These are phyloP conservation scores for Neofusicoccum parvum DNA, from an alignment of 2,329 filamentous ascomycete genomes.

Conservation along the genomic window DNA sequence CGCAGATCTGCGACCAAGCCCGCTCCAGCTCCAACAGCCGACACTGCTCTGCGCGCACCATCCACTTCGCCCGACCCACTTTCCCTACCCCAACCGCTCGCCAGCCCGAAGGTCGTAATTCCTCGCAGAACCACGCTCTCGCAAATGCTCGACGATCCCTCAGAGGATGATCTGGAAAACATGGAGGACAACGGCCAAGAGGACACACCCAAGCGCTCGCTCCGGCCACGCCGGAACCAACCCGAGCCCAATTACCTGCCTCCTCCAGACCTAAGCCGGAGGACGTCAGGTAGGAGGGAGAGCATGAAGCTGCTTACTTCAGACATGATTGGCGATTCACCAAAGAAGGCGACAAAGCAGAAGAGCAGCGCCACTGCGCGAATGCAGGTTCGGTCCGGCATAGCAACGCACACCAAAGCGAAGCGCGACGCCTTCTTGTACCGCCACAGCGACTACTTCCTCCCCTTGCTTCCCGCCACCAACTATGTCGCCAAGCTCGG, in stretches of 20 bases:
- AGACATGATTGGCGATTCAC: slow-evolving; percentile 29
- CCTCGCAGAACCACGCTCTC: no score
- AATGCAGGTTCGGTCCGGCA: slow-evolving; percentile 43
- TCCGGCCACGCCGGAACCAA: background rate
- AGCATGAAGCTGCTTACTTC: slow-evolving; percentile 34
- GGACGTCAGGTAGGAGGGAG: background rate
- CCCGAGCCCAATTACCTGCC: background rate
- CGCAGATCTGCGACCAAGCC: background rate
- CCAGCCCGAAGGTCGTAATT: background rate
- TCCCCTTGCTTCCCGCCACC: slow-evolving; percentile 48
- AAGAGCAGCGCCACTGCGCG: slow-evolving; percentile 43
- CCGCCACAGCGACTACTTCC: slow-evolving; percentile 48
- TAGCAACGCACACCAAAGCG: slow-evolving; percentile 44
- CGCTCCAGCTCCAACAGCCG: background rate
- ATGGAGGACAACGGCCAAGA: background rate
- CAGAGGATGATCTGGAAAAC: background rate
- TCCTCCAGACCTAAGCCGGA: background rate
- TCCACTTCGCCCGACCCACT: background rate
- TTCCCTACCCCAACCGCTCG: background rate
- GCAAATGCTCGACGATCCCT: background rate
- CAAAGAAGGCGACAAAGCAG: background rate
- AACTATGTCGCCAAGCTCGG: slow-evolving; percentile 48
- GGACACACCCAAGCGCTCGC: background rate
- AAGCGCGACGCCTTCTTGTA: slow-evolving; percentile 51
- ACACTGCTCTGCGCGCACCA: background rate